Conservation (phyloP, 495 filamentous ascomycete genomes). For the Podospora didyma region DNA sequence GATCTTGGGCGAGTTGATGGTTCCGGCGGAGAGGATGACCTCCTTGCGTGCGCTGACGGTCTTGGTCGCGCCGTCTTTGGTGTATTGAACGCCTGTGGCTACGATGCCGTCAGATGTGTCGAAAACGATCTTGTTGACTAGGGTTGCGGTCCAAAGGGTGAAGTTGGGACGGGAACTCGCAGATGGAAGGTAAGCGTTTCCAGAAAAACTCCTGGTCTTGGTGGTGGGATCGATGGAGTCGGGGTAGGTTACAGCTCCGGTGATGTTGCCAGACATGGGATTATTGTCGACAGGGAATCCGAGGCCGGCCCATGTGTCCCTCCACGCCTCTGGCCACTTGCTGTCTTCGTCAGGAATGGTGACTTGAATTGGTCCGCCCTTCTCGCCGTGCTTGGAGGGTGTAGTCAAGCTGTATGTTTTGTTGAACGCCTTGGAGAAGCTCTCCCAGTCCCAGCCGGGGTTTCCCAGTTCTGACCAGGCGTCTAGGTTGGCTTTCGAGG, state of each 20-base stretch:
- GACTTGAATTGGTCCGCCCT: slow-evolving; percentile 12
- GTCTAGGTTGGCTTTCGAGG: slow-evolving; percentile 24
- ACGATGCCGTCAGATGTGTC: slow-evolving; percentile 17
- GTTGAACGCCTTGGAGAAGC: slow-evolving; percentile 21
- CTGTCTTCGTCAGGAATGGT: slow-evolving; percentile 13
- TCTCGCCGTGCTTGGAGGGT: background rate
- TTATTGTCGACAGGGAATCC: slow-evolving; percentile 15
- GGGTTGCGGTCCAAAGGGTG: slow-evolving; percentile 28
- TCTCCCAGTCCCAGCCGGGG: slow-evolving; percentile 37
- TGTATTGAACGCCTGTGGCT: slow-evolving; percentile 42
- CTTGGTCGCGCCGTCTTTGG: slow-evolving; percentile 34
- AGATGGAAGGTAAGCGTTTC: slow-evolving; percentile 21
- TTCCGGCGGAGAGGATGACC: slow-evolving; percentile 51
- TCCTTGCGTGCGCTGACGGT: slow-evolving; percentile 44
- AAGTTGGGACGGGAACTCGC: slow-evolving; percentile 34
- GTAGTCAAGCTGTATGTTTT: slow-evolving; percentile 12
- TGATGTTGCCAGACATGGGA: slow-evolving; percentile 16
- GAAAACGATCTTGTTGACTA: slow-evolving; percentile 39
- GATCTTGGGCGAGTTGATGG: slow-evolving; percentile 49
- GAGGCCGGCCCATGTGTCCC: slow-evolving; percentile 21
- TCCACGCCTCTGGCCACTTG: slow-evolving; percentile 22
- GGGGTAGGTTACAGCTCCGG: slow-evolving; percentile 30
- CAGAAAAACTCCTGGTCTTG: slow-evolving; percentile 24
- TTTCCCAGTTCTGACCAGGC: slow-evolving; percentile 39
- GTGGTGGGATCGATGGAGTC: slow-evolving; percentile 30